Evolutionary conservation across 1,139 yeast genomes (phyloP).

Genomic region (Candida albicans): DNA sequence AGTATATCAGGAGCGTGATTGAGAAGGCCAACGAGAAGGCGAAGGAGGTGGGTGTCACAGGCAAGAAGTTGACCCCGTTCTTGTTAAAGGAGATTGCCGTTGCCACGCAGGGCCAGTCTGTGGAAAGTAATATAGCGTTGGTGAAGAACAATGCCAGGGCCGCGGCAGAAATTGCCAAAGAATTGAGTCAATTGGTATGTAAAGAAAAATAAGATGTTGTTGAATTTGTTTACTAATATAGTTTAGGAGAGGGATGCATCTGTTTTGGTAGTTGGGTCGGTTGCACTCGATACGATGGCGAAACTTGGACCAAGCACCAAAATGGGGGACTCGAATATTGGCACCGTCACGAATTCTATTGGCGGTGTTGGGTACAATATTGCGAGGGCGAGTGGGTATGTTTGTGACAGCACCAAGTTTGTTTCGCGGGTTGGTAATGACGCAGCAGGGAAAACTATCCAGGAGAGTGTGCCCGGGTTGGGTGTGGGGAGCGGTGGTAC

Average conservation of each 20-base stretch:
- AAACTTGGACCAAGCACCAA: constrained; percentile 29
- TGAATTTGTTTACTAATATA: neutral
- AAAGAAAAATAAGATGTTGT: constrained; percentile 6
- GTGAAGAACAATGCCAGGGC: constrained; percentile 74
- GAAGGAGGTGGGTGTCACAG: constrained; percentile 49
- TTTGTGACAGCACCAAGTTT: constrained; percentile 35
- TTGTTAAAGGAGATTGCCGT: constrained; percentile 63
- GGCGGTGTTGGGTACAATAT: constrained; percentile 90
- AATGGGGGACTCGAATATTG: constrained; percentile 74
- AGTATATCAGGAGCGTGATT: constrained; percentile 55
- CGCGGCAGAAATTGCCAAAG: constrained; percentile 67
- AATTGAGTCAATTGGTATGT: constrained; percentile 41
- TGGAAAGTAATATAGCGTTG: constrained; percentile 69
- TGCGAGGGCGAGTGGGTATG: constrained; percentile 50
- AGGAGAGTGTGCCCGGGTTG: constrained; percentile 23
- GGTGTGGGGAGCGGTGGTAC: constrained; percentile 35
- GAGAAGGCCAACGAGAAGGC: constrained; percentile 62
- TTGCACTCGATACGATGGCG: constrained; percentile 74
- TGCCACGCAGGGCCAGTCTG: constrained; percentile 68
- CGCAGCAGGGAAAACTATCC: constrained; percentile 47
- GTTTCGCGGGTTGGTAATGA: constrained; percentile 66
- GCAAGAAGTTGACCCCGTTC: constrained; percentile 82
- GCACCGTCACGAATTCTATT: constrained; percentile 51
- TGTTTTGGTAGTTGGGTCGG: constrained; percentile 64
- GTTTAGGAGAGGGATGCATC: constrained; percentile 9